Evolutionary conservation across 495 filamentous ascomycete species (phyloP).

Genomic region (Tuber calosporum): DNA sequence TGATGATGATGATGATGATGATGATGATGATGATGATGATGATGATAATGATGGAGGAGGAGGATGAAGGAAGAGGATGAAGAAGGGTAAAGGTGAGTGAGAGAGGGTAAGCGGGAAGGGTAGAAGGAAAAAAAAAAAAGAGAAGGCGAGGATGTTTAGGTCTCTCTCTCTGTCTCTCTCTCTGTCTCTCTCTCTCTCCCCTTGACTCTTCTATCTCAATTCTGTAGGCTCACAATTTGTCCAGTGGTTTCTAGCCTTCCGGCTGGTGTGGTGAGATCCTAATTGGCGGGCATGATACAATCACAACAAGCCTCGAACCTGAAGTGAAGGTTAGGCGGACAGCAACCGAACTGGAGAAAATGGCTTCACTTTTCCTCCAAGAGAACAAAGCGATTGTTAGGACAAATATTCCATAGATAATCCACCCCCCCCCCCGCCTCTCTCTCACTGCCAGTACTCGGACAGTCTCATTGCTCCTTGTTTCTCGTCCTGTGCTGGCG

Average conservation of each 20-base stretch:
- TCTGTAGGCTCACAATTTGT: background rate
- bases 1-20: too few species aligned
- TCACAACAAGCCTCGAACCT: background rate
- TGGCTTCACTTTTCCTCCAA: too few species aligned
- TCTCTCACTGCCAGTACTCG: too few species aligned
- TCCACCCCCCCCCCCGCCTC: background rate
- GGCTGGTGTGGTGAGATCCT: background rate
- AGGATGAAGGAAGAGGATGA: background rate
- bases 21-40: background rate
- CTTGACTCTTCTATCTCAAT: background rate
- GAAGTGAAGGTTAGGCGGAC: background rate
- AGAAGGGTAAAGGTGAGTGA: background rate
- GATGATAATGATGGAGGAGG: background rate
- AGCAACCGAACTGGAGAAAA: background rate
- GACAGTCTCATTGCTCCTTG: background rate
- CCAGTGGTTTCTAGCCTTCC: background rate
- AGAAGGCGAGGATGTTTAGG: background rate
- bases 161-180: background rate
- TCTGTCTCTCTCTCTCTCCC: background rate
- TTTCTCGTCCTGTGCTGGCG: background rate
- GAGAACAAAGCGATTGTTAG: background rate
- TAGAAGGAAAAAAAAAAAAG: background rate
- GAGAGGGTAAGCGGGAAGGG: too few species aligned
- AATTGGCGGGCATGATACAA: constrained; percentile 1
- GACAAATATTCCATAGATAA: background rate